A percentile compares a stretch with the other conserved stretches of the same genome.
Conservation (phyloP, 306 rosid genomes). For the Quercus engelmannii region DNA sequence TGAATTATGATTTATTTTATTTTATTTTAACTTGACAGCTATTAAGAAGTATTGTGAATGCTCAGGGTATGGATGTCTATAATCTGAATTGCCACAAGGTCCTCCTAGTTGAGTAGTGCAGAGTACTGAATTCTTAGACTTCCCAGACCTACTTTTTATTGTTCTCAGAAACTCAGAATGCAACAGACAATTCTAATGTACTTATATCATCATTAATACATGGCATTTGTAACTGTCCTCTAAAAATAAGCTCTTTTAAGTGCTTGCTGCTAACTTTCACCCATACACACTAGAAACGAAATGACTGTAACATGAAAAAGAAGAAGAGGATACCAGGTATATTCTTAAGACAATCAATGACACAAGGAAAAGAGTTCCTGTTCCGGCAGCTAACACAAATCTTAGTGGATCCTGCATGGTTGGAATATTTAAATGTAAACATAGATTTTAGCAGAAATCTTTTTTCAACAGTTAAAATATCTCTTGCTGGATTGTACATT, state of each 20-base stretch:
- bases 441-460: constrained; percentile 6
- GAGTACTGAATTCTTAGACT: neutral
- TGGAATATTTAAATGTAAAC: neutral
- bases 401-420: constrained; percentile 85
- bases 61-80: neutral
- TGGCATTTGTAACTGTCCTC: neutral
- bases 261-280: neutral
- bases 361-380: constrained; percentile 93
- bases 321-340: constrained; percentile 63
- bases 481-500: neutral
- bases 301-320: neutral
- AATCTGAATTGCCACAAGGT: neutral
- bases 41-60: neutral
- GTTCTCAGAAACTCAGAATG: neutral
- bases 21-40: neutral
- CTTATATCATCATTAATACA: neutral
- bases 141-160: neutral
- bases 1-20: neutral
- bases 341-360: constrained; percentile 77
- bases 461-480: neutral
- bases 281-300: constrained; percentile 9
- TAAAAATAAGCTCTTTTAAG: too few species aligned
- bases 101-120: neutral
- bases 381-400: constrained; percentile 92
- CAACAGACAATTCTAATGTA: neutral